Conservation (phyloP, 2,329 filamentous ascomycete genomes). For the Keithomyces neogunnii region DNA sequence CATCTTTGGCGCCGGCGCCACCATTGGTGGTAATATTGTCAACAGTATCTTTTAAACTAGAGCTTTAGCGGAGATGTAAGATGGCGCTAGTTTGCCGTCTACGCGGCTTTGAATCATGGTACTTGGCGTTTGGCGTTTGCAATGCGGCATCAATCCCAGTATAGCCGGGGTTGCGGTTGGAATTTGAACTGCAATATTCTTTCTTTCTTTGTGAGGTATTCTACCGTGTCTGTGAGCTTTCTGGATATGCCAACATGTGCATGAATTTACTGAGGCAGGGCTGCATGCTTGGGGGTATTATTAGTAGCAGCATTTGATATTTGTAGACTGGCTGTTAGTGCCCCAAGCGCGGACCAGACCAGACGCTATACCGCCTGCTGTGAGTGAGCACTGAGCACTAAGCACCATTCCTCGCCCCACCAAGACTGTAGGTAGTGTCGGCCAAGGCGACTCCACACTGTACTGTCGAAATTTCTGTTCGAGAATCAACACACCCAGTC, state of each 20-base stretch:
- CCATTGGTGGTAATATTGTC: slow-evolving; percentile 81
- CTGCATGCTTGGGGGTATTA: too few species aligned
- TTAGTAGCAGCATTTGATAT: too few species aligned
- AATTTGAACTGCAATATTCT: background rate
- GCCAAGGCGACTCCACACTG: background rate
- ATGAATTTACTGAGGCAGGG: too few species aligned
- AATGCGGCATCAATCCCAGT: background rate
- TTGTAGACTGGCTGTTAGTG: too few species aligned
- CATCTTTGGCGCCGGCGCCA: slow-evolving; percentile 89
- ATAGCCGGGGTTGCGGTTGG: background rate
- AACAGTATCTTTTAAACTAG: slow-evolving; percentile 71
- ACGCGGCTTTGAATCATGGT: background rate
- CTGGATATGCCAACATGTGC: too few species aligned
- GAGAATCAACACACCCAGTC: background rate
- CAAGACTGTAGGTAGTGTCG: too few species aligned
- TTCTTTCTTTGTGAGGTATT: too few species aligned
- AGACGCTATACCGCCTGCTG: too few species aligned
- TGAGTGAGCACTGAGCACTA: too few species aligned
- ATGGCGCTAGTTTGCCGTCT: background rate
- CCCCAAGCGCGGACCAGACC: too few species aligned
- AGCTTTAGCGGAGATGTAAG: background rate
- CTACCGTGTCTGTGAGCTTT: too few species aligned
- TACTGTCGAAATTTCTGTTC: background rate
- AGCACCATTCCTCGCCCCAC: too few species aligned
- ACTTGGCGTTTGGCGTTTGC: background rate